Evolutionary conservation across 1,139 yeast species (phyloP).

Genomic region (Suhomyces atakaporum): DNA sequence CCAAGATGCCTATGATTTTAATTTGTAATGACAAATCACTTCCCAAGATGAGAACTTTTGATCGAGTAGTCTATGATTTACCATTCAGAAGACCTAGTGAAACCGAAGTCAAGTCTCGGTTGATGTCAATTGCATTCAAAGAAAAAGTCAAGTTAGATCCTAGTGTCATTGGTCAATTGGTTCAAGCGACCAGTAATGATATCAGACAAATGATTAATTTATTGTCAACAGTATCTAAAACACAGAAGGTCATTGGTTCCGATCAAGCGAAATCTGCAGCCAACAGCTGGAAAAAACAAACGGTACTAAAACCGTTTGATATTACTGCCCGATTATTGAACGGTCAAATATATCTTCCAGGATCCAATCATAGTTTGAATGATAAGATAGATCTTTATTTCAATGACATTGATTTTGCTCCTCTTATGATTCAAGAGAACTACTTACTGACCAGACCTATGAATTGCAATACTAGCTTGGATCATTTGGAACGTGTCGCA

Average conservation of each 20-base stretch:
- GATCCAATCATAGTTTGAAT: constrained; percentile 58
- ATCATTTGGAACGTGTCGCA: constrained; percentile 65
- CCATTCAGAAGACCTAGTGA: constrained; percentile 91
- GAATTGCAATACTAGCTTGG: constrained; percentile 32
- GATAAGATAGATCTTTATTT: constrained; percentile 89
- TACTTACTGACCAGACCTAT: constrained; percentile 69
- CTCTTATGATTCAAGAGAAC: constrained; percentile 95
- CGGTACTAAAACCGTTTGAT: constrained; percentile 91
- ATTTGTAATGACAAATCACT: constrained; percentile 91
- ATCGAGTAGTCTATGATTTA: constrained; percentile 76
- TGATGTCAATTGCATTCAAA: constrained; percentile 87
- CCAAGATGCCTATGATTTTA: constrained; percentile 86
- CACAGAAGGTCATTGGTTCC: constrained; percentile 62
- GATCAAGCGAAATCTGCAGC: constrained; percentile 54
- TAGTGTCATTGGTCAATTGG: constrained; percentile 78
- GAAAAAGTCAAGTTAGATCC: constrained; percentile 84
- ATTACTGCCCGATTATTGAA: constrained; percentile 72
- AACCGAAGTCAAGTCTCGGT: constrained; percentile 73
- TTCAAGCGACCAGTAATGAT: constrained; percentile 84
- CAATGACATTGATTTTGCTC: constrained; percentile 93
- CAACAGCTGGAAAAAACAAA: constrained; percentile 82
- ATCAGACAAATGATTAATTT: constrained; percentile 92
- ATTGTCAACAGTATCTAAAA: constrained; percentile 78
- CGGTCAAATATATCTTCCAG: constrained; percentile 59
- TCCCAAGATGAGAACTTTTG: constrained; percentile 97